A percentile compares a stretch with the other conserved stretches of the same genome.
phyloP scores from a whole-genome alignment of 768 basidiomycete species.

The Mycena filopes region DNA sequence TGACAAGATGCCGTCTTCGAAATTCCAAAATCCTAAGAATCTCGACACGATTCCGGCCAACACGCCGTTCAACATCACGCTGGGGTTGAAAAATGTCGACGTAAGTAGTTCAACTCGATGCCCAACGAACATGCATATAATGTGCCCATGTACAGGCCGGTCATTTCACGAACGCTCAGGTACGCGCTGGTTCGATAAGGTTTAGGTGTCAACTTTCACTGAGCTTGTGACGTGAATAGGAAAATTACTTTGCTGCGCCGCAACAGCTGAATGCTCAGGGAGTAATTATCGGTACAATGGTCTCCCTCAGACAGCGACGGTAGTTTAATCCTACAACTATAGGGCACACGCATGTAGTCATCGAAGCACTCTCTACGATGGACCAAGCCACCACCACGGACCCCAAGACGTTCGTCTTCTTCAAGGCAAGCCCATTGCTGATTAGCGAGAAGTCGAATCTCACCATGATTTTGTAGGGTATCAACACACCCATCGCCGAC shows the following conservation, averaged over 20 bases:
- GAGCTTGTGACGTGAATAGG: neutral
- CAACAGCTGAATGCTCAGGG: conserved; percentile 6
- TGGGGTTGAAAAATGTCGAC: neutral
- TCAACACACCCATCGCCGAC: neutral
- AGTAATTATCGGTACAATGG: neutral
- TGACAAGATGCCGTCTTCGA: conserved; percentile 58
- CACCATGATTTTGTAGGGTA: neutral
- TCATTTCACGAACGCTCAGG: conserved; percentile 44
- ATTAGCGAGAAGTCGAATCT: too few species aligned
- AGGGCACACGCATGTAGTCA: too few species aligned
- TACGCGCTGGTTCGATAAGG: conserved; percentile 45
- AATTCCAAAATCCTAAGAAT: conserved; percentile 47
- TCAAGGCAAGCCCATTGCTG: too few species aligned
- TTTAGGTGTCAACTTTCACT: too few species aligned
- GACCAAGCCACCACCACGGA: too few species aligned
- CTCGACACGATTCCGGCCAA: conserved; percentile 27
- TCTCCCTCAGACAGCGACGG: too few species aligned
- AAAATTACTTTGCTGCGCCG: conserved; percentile 1
- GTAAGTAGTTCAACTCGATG: neutral
- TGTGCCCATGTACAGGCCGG: neutral
- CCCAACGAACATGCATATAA: too few species aligned
- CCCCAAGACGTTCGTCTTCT: too few species aligned
- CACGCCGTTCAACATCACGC: neutral
- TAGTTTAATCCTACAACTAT: too few species aligned
- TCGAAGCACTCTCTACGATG: too few species aligned